phyloP scores from a whole-genome alignment of 768 basidiomycete genomes.

The Coprinopsis cinerea region DNA sequence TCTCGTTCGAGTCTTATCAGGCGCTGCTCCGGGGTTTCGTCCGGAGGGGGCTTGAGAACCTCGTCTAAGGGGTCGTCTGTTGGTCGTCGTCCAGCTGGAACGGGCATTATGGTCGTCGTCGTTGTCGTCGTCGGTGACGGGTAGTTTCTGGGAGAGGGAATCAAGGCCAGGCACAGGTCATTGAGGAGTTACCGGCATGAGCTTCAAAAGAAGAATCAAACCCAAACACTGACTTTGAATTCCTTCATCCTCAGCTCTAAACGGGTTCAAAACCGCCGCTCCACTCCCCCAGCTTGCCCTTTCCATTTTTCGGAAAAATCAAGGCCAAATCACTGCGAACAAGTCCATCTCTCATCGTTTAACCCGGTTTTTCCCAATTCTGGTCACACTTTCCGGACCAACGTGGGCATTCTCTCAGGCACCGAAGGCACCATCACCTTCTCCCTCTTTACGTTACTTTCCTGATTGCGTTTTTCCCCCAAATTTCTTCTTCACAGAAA shows the following conservation, averaged over 20 bases:
- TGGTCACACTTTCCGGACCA: not conserved
- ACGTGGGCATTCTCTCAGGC: slow-evolving; percentile 6
- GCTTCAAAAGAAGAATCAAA: slow-evolving; percentile 10
- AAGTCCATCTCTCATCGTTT: not conserved
- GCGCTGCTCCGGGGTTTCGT: slow-evolving; percentile 60
- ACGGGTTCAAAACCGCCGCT: not conserved
- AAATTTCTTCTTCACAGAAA: too few species aligned
- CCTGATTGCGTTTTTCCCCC: not conserved
- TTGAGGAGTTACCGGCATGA: slow-evolving; percentile 9
- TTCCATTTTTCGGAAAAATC: not conserved
- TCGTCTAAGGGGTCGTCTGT: slow-evolving; percentile 61
- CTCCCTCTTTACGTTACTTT: slow-evolving; percentile 7
- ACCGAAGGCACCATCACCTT: slow-evolving; percentile 13
- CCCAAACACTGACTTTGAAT: slow-evolving; percentile 11
- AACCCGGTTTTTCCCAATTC: not conserved
- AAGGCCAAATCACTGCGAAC: not conserved
- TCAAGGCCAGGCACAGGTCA: slow-evolving; percentile 15
- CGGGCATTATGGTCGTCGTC: slow-evolving; percentile 25
- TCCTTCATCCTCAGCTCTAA: not conserved
- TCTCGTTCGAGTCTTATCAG: slow-evolving; percentile 50
- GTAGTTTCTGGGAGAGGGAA: slow-evolving; percentile 19
- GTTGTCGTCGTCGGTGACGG: slow-evolving; percentile 13
- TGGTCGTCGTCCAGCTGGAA: slow-evolving; percentile 15
- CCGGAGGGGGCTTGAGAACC: slow-evolving; percentile 56
- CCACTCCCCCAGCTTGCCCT: not conserved